These are phyloP conservation scores for Phytophthora nicotianae DNA, from an alignment of 352 stramenopile genomes.

Conservation along the genomic window DNA sequence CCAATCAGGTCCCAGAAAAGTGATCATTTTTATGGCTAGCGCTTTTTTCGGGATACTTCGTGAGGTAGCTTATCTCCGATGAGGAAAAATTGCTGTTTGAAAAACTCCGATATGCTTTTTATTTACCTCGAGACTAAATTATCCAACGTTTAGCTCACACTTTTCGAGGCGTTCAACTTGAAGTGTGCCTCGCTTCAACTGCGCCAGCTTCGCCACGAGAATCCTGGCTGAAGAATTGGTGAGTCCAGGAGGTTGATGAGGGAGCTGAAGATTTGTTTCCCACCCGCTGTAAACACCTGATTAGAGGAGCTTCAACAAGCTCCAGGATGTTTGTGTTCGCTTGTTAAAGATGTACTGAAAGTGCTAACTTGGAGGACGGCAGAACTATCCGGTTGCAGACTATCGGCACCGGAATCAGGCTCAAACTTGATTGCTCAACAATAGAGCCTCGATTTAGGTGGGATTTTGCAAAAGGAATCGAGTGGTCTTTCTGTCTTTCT, in stretches of 20 bases:
- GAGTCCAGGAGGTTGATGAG: background rate
- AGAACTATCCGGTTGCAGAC: background rate
- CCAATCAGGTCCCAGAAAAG: conserved; percentile 4
- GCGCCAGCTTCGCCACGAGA: conserved; percentile 12
- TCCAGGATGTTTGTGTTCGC: background rate
- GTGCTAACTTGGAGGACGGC: background rate
- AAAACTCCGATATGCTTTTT: background rate
- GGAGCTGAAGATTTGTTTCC: conserved; percentile 17
- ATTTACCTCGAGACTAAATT: background rate
- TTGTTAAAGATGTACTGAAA: too few relatives aligned
- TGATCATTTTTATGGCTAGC: conserved; percentile 10
- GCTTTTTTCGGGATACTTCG: too few relatives aligned
- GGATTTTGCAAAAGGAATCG: too few relatives aligned
- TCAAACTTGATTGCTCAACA: too few relatives aligned
- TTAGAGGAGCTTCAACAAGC: background rate
- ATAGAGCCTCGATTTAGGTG: too few relatives aligned
- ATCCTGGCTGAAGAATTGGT: background rate
- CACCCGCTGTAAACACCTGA: conserved; percentile 10
- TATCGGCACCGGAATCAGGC: background rate
- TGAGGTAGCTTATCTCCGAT: background rate
- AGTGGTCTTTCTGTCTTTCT: too few relatives aligned
- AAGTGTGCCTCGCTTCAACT: conserved; percentile 14
- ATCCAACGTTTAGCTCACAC: background rate
- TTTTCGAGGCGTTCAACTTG: conserved; percentile 3
- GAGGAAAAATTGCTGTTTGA: background rate